Evolutionary conservation across 257 asterid genomes (phyloP).

Genomic region (Catharanthus roseus): DNA sequence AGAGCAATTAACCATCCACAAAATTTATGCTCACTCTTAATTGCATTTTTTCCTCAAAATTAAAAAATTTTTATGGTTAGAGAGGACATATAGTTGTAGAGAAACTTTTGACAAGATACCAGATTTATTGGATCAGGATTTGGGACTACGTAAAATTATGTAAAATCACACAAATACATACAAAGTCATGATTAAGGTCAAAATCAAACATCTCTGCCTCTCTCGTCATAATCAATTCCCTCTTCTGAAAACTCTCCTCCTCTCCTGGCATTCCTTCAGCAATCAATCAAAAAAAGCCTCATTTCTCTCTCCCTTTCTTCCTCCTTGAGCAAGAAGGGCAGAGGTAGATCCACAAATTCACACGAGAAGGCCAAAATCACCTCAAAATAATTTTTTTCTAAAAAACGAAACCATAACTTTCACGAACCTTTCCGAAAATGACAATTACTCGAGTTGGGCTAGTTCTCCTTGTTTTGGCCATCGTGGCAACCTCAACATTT

Average conservation of each 20-base stretch:
- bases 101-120: no score
- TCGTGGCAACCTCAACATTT: conserved; percentile 23
- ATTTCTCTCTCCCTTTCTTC: conserved; percentile 11
- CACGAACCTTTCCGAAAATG: conserved; percentile 22
- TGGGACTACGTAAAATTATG: conserved; percentile 26
- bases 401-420: no score
- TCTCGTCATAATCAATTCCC: conserved; percentile 1
- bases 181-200: conserved; percentile 11
- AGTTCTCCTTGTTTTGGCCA: conserved; percentile 26
- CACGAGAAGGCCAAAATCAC: no score
- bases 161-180: conserved; percentile 13
- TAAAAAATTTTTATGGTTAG: not conserved
- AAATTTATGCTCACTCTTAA: no score
- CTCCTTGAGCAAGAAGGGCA: conserved; percentile 30
- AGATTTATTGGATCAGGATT: no score
- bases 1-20: no score
- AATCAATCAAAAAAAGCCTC: not conserved
- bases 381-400: no score
- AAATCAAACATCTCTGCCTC: not conserved
- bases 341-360: not conserved
- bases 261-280: conserved; percentile 14
- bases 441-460: conserved; percentile 30
- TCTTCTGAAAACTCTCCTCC: conserved; percentile 9
- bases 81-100: not conserved
- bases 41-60: no score